Conservation (phyloP, 768 basidiomycete genomes). For the Leccinum longicurvipes region DNA sequence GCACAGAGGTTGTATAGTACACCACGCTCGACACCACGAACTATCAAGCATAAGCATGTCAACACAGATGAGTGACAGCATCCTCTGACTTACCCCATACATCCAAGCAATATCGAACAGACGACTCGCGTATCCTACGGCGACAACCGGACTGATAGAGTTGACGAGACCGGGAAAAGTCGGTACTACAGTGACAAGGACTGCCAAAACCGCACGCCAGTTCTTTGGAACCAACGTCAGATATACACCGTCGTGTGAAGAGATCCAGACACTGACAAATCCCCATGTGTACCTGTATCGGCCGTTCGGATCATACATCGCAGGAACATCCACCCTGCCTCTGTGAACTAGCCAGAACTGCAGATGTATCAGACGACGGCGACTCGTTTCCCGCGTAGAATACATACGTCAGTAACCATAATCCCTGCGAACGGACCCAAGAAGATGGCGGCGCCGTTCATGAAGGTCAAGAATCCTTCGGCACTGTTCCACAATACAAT, state of each 20-base stretch:
- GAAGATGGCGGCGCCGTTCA: slow-evolving; percentile 84
- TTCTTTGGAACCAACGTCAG: slow-evolving; percentile 45
- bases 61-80: not conserved
- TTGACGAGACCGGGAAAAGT: slow-evolving; percentile 75
- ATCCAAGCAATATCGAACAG: slow-evolving; percentile 77
- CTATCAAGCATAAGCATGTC: slow-evolving; percentile 5
- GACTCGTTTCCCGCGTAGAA: not conserved
- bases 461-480: slow-evolving; percentile 68
- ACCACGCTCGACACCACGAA: slow-evolving; percentile 28
- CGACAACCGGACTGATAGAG: slow-evolving; percentile 64
- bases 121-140: slow-evolving; percentile 55
- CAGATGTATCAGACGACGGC: slow-evolving; percentile 1
- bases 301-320: slow-evolving; percentile 79
- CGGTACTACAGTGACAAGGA: slow-evolving; percentile 66
- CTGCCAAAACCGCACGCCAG: slow-evolving; percentile 70
- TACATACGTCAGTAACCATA: slow-evolving; percentile 54
- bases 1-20: slow-evolving; percentile 29
- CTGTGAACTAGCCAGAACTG: slow-evolving; percentile 79
- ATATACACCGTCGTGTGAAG: not conserved
- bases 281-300: slow-evolving; percentile 77
- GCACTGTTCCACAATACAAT: slow-evolving; percentile 33
- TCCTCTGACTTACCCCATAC: slow-evolving; percentile 56
- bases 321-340: slow-evolving; percentile 72
- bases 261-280: slow-evolving; percentile 40
- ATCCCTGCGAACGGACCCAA: slow-evolving; percentile 83